Evolutionary conservation across 2,329 filamentous ascomycete species (phyloP).

Genomic region (Tolypocladium endophyticum): DNA sequence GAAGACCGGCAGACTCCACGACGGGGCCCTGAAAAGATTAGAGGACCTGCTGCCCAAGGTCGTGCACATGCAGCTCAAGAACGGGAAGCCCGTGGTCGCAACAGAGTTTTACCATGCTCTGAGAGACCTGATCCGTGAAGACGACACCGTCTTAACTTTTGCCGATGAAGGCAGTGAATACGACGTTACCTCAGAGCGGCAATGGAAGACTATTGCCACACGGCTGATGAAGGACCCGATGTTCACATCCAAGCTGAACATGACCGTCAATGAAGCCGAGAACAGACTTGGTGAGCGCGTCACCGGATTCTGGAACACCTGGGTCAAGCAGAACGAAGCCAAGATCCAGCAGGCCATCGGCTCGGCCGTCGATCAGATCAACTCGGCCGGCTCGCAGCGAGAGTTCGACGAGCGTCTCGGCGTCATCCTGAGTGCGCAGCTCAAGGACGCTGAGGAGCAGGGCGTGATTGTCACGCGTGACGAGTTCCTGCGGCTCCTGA

Average conservation of each 20-base stretch:
- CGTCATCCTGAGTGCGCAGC: constrained; percentile 25
- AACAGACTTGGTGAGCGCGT: constrained; percentile 18
- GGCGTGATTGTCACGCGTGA: constrained; percentile 32
- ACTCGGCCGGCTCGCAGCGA: constrained; percentile 19
- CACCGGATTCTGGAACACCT: constrained; percentile 37
- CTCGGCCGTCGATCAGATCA: constrained; percentile 22
- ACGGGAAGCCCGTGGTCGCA: constrained; percentile 43
- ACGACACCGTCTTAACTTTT: constrained; percentile 35
- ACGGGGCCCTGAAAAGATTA: constrained; percentile 30
- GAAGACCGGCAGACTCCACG: constrained; percentile 21
- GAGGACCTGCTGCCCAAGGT: constrained; percentile 41
- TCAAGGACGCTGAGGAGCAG: constrained; percentile 16
- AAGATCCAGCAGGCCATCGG: constrained; percentile 21
- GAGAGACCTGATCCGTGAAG: constrained; percentile 39
- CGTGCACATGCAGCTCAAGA: constrained; percentile 41
- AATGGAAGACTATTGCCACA: constrained; percentile 35
- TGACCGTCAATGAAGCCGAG: constrained; percentile 14
- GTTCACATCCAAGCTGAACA: constrained; percentile 16
- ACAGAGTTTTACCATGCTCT: constrained; percentile 58
- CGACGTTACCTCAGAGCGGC: constrained; percentile 30
- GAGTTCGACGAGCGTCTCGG: constrained; percentile 24
- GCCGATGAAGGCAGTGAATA: constrained; percentile 27
- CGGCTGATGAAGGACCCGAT: constrained; percentile 26
- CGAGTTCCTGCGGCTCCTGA: constrained; percentile 35
- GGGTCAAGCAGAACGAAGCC: constrained; percentile 39